Evolutionary conservation across 1,284 basidiomycete species (phyloP).

Genomic region (Sporisorium graminicola): DNA sequence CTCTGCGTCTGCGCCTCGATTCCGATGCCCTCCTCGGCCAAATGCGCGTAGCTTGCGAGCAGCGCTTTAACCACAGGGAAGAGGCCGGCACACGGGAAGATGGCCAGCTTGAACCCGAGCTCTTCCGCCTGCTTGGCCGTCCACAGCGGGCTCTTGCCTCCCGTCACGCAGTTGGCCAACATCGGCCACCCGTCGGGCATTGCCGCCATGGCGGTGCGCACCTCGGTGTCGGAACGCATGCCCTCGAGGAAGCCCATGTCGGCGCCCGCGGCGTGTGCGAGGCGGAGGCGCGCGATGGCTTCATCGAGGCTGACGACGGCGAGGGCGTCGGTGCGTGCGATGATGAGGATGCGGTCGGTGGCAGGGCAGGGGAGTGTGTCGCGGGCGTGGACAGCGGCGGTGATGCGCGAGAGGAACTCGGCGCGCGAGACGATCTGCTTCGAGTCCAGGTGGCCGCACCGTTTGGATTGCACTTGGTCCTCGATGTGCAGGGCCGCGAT

Average conservation of each 20-base stretch:
- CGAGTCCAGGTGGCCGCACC: slow-evolving; percentile 83
- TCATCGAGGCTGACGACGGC: slow-evolving; percentile 85
- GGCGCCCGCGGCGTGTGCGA: slow-evolving; percentile 81
- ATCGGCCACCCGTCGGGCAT: slow-evolving; percentile 69
- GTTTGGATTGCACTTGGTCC: slow-evolving; percentile 83
- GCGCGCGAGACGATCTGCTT: slow-evolving; percentile 83
- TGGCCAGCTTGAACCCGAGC: slow-evolving; percentile 48
- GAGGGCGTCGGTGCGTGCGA: slow-evolving; percentile 84
- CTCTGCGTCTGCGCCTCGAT: slow-evolving; percentile 30
- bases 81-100: slow-evolving; percentile 52
- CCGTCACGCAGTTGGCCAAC: slow-evolving; percentile 48
- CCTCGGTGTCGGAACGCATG: slow-evolving; percentile 74
- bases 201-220: slow-evolving; percentile 76
- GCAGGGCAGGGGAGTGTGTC: slow-evolving; percentile 74
- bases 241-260: slow-evolving; percentile 89
- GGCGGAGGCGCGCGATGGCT: slow-evolving; percentile 77
- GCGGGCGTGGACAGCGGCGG: slow-evolving; percentile 74
- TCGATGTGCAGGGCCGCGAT: slow-evolving; percentile 84
- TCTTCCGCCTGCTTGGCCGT: slow-evolving; percentile 19
- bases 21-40: slow-evolving; percentile 68
- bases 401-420: slow-evolving; percentile 81
- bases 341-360: slow-evolving; percentile 80
- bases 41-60: slow-evolving; percentile 33
- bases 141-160: slow-evolving; percentile 45
- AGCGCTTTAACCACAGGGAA: slow-evolving; percentile 39